A percentile compares a stretch with the other conserved stretches of the same genome.
These are phyloP conservation scores for Penicillium ochrochloron DNA, from an alignment of 495 filamentous ascomycete genomes.

Conservation along the genomic window DNA sequence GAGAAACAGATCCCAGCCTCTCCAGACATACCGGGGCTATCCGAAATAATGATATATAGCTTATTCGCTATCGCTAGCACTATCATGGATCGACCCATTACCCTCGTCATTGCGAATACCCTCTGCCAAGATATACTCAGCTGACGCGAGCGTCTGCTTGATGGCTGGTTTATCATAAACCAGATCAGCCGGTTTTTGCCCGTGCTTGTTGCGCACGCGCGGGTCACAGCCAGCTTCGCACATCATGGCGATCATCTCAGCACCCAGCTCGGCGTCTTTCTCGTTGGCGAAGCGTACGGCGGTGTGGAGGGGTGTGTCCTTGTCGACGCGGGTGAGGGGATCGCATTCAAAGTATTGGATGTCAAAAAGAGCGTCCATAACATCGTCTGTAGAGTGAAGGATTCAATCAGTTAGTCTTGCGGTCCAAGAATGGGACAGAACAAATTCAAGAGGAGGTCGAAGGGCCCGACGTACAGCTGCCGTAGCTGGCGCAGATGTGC, in stretches of 20 bases:
- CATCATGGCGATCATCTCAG: constrained; percentile 82
- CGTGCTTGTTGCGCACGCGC: constrained; percentile 52
- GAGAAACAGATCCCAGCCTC: not conserved
- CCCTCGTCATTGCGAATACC: constrained; percentile 41
- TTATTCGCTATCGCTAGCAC: constrained; percentile 51
- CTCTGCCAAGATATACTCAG: constrained; percentile 69
- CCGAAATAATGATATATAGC: not conserved
- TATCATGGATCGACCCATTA: constrained; percentile 39
- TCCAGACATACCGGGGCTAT: not conserved
- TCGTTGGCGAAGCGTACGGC: constrained; percentile 84
- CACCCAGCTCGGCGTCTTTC: constrained; percentile 65
- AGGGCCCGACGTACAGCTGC: constrained; percentile 70
- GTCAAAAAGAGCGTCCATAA: constrained; percentile 91
- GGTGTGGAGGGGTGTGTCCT: constrained; percentile 88
- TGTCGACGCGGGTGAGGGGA: constrained; percentile 76
- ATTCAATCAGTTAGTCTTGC: not conserved
- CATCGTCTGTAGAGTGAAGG: constrained; percentile 65
- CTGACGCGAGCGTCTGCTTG: constrained; percentile 68
- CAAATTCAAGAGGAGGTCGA: not conserved
- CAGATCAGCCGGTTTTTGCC: constrained; percentile 47
- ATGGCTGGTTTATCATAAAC: constrained; percentile 66
- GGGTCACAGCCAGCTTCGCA: constrained; percentile 90
- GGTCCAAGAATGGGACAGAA: not conserved
- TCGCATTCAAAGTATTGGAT: constrained; percentile 95
- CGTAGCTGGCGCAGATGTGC: constrained; percentile 84